Percentiles rank a stretch among this genome's conserved stretches.
Evolutionary conservation across 768 basidiomycete species (phyloP).

Genomic region (Dendrothele bispora): DNA sequence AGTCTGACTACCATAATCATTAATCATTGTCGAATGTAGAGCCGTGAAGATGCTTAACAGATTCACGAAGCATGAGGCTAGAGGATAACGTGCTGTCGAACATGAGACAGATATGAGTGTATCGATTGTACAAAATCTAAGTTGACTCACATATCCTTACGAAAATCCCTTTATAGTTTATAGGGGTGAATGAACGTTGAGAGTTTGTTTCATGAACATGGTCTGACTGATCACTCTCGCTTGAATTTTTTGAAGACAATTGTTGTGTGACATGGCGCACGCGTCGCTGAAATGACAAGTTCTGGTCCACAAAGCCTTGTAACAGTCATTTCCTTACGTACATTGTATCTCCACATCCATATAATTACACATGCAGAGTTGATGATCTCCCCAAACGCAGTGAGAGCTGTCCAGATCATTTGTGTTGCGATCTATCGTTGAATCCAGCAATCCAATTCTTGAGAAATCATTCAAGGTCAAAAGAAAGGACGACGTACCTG

Average conservation of each 20-base stretch:
- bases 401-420: constrained; percentile 15
- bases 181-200: too few species aligned
- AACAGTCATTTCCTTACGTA: constrained; percentile 18
- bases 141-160: constrained; percentile 13
- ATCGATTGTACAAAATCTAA: neutral
- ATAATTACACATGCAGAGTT: constrained; percentile 9
- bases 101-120: neutral
- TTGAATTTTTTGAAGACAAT: neutral
- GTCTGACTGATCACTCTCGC: neutral
- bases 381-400: constrained; percentile 13
- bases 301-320: neutral
- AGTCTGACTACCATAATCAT: constrained; percentile 15
- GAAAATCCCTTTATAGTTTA: constrained; percentile 12
- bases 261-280: neutral
- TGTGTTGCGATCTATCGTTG: constrained; percentile 16
- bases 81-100: constrained; percentile 15
- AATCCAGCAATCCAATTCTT: neutral
- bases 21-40: constrained; percentile 11
- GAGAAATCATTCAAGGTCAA: neutral
- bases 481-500: constrained; percentile 11
- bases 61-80: constrained; percentile 15
- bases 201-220: neutral
- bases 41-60: constrained; percentile 13
- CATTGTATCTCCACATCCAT: constrained; percentile 19
- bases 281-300: neutral